Percentiles rank a stretch among this genome's conserved stretches.
Evolutionary conservation across 2,329 filamentous ascomycete species (phyloP).

Genomic region (Aspergillus tubingensis): DNA sequence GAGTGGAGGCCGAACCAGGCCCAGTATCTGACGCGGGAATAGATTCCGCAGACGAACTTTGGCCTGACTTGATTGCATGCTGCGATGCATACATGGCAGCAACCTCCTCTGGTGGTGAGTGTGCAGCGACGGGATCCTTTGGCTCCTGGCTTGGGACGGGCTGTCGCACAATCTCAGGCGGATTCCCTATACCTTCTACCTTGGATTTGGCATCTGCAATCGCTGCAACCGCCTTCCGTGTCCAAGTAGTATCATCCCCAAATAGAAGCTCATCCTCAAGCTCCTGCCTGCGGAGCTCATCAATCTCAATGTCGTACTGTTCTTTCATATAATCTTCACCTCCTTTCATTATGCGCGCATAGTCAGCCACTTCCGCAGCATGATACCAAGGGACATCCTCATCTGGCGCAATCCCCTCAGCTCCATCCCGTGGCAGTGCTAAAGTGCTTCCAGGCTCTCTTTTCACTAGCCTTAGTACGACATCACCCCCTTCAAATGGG

Average conservation of each 20-base stretch:
- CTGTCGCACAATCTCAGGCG: constrained; percentile 56
- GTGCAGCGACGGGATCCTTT: constrained; percentile 53
- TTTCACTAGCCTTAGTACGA: constrained; percentile 83
- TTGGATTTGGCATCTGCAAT: constrained; percentile 77
- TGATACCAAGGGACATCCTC: constrained; percentile 94
- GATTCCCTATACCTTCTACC: constrained; percentile 66
- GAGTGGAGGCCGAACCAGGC: constrained; percentile 11
- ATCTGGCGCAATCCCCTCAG: constrained; percentile 66
- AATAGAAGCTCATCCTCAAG: constrained; percentile 90
- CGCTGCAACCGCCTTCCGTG: constrained; percentile 74
- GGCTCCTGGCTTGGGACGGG: constrained; percentile 52
- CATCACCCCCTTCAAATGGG: constrained; percentile 81
- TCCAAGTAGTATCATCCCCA: constrained; percentile 91
- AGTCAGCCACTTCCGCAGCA: constrained; percentile 90
- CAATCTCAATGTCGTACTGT: constrained; percentile 78
- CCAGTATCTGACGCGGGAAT: constrained; percentile 17
- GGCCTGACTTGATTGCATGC: constrained; percentile 49
- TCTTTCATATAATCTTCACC: constrained; percentile 82
- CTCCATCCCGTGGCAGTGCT: constrained; percentile 80
- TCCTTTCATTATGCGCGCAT: constrained; percentile 92
- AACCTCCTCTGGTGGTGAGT: constrained; percentile 47
- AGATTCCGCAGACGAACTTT: constrained; percentile 36
- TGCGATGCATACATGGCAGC: constrained; percentile 56
- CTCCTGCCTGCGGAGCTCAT: constrained; percentile 72
- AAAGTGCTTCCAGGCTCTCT: constrained; percentile 78